Conservation (phyloP, 495 filamentous ascomycete species). For the Trichoderma orchidacearum region DNA sequence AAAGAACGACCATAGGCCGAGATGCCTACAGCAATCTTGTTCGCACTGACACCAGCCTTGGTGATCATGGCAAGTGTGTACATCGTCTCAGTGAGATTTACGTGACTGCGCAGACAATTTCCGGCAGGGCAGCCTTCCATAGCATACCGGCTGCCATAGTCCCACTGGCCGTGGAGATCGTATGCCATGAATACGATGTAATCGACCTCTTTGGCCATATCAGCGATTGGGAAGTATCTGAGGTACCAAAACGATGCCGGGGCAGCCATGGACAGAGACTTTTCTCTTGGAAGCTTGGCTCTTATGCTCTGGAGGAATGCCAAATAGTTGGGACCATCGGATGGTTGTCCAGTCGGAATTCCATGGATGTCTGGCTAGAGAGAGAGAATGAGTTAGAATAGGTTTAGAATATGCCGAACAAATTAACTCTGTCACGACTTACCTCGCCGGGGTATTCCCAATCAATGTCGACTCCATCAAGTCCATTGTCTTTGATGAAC, state of each 20-base stretch:
- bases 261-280: constrained; percentile 15
- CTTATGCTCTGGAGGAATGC: constrained; percentile 9
- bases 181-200: constrained; percentile 21
- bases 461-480: constrained; percentile 42
- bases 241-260: constrained; percentile 15
- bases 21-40: constrained; percentile 17
- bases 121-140: constrained; percentile 18
- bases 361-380: neutral
- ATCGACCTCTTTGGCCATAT: constrained; percentile 11
- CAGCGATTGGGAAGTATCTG: constrained; percentile 8
- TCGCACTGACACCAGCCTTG: constrained; percentile 21
- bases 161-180: constrained; percentile 15
- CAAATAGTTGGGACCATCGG: constrained; percentile 12
- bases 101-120: constrained; percentile 27
- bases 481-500: constrained; percentile 31
- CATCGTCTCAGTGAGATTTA: constrained; percentile 29
- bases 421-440: no score
- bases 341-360: neutral
- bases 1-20: constrained; percentile 15
- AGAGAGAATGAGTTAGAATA: no score
- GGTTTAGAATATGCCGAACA: no score
- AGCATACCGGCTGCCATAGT: neutral
- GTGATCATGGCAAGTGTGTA: constrained; percentile 28
- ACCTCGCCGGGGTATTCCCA: constrained; percentile 40
- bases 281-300: constrained; percentile 6